phyloP scores from a whole-genome alignment of 2,329 filamentous ascomycete species.

The Xylaria sp. region DNA sequence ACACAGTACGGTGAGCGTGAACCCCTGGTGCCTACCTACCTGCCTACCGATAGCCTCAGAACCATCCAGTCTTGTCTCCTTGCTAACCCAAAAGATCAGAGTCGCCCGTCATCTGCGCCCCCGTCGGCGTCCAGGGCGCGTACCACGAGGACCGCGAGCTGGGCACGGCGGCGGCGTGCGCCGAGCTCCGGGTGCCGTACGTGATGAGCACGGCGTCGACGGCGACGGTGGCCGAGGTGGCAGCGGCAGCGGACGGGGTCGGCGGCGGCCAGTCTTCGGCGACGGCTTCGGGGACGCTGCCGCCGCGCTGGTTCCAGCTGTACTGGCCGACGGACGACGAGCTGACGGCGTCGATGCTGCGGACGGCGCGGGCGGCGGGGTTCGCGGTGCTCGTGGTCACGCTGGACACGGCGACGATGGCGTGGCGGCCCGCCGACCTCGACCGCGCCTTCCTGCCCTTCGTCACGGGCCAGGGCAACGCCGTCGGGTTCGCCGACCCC shows the following conservation, averaged over 20 bases:
- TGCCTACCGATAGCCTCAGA: constrained; percentile 4
- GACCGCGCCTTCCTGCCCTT: constrained; percentile 66
- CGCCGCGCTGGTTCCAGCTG: constrained; percentile 72
- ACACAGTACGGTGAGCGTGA: constrained; percentile 44
- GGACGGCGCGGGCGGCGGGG: constrained; percentile 62
- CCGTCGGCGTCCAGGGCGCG: constrained; percentile 69
- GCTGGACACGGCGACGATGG: constrained; percentile 69
- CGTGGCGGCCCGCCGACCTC: constrained; percentile 70
- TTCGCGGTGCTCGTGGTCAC: constrained; percentile 72
- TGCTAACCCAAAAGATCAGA: constrained; percentile 27
- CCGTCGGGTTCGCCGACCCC: constrained; percentile 68
- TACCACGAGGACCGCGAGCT: constrained; percentile 68
- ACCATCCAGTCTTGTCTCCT: background rate
- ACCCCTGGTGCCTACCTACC: constrained; percentile 1
- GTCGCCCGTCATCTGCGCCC: constrained; percentile 64
- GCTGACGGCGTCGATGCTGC: constrained; percentile 65
- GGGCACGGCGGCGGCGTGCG: constrained; percentile 65
- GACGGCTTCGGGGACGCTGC: no score
- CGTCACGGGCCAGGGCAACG: constrained; percentile 58
- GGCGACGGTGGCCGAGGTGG: constrained; percentile 68
- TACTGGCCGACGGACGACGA: constrained; percentile 73
- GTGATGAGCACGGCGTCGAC: constrained; percentile 68
- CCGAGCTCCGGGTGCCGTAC: constrained; percentile 64
- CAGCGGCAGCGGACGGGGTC: constrained; percentile 43
- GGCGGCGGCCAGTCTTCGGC: constrained; percentile 58